Evolutionary conservation across 257 asterid species (phyloP).

Genomic region (Petunia secreta): DNA sequence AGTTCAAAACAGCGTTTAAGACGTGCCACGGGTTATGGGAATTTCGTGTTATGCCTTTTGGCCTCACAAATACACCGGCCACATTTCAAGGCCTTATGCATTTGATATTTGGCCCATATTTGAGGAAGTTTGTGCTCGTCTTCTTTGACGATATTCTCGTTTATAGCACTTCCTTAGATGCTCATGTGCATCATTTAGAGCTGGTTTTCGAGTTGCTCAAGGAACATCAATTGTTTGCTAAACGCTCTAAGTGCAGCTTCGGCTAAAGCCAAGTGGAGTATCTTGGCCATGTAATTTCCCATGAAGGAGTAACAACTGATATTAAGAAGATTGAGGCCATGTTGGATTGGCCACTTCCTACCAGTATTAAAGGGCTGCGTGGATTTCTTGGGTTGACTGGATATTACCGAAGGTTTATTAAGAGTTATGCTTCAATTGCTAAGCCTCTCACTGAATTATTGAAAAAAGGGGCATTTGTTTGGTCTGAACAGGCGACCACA

Average conservation of each 20-base stretch:
- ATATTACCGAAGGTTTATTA: neutral
- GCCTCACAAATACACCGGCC: neutral
- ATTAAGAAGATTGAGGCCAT: neutral
- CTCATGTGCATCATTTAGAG: neutral
- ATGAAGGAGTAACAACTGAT: neutral
- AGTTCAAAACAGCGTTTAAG: neutral
- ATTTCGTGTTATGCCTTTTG: too few species aligned
- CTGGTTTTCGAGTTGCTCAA: neutral
- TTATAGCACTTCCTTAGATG: neutral
- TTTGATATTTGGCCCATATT: neutral
- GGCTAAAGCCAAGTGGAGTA: neutral
- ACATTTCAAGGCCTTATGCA: neutral
- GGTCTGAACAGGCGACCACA: neutral
- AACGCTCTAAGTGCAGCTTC: neutral
- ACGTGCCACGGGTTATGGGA: too few species aligned
- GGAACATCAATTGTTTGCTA: neutral
- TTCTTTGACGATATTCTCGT: slow-evolving; percentile 18
- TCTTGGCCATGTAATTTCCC: neutral
- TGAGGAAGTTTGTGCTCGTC: too few species aligned
- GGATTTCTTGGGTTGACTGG: slow-evolving; percentile 15
- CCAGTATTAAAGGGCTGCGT: neutral
- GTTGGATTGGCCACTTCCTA: neutral
- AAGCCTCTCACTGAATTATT: neutral
- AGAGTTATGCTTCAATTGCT: neutral
- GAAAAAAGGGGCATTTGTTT: neutral